Evolutionary conservation across 768 basidiomycete genomes (phyloP).

Genomic region (Russula virescens): DNA sequence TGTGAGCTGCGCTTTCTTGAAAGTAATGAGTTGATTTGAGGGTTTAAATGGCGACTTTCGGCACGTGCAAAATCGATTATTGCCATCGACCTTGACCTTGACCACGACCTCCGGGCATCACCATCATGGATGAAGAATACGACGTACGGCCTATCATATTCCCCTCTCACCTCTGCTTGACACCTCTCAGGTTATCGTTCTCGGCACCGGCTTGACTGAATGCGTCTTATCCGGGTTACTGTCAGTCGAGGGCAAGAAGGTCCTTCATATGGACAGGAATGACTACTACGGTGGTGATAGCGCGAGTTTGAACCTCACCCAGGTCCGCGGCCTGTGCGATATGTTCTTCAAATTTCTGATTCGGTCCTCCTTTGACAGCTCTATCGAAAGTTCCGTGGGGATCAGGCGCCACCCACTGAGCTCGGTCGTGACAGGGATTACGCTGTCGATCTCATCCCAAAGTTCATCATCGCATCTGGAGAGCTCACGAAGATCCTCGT

Average conservation of each 20-base stretch:
- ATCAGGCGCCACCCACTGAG: conserved; percentile 68
- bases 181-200: conserved; percentile 65
- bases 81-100: conserved; percentile 23
- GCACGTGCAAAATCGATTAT: conserved; percentile 20
- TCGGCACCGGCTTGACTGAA: conserved; percentile 97
- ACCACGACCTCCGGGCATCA: conserved; percentile 27
- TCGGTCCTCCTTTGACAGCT: conserved; percentile 47
- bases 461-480: conserved; percentile 98
- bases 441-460: conserved; percentile 95
- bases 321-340: conserved; percentile 48
- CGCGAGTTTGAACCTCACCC: conserved; percentile 94
- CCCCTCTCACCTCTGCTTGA: not conserved
- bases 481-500: conserved; percentile 98
- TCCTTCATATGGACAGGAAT: conserved; percentile 97
- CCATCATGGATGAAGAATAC: conserved; percentile 96
- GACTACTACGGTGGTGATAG: conserved; percentile 99
- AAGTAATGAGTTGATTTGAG: conserved; percentile 1
- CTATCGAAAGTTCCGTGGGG: conserved; percentile 88
- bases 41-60: not conserved
- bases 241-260: conserved; percentile 99
- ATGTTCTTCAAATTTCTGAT: conserved; percentile 17
- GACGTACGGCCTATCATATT: conserved; percentile 52
- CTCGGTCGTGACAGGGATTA: conserved; percentile 98
- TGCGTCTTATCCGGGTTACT: conserved; percentile 97
- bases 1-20: not conserved